Evolutionary conservation across 805 yeast species (phyloP).

Genomic region (Candida insectorum): DNA sequence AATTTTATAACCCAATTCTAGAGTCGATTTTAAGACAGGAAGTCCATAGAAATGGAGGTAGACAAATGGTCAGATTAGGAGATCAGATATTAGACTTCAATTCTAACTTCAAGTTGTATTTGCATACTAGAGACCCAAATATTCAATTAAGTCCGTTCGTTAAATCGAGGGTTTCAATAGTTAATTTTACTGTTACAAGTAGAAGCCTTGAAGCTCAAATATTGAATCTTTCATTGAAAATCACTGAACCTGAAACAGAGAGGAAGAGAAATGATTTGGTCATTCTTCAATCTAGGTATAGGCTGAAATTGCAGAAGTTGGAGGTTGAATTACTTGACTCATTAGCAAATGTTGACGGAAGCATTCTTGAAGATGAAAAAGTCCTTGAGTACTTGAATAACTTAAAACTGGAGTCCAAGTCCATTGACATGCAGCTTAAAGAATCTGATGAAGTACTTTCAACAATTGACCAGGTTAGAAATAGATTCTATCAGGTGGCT

Average conservation of each 20-base stretch:
- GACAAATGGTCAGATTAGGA: constrained; percentile 60
- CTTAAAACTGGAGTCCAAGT: constrained; percentile 59
- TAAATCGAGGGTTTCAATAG: constrained; percentile 55
- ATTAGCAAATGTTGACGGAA: constrained; percentile 55
- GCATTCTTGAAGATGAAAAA: constrained; percentile 64
- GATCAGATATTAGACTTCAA: constrained; percentile 64
- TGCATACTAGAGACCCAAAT: constrained; percentile 60
- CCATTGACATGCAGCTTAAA: constrained; percentile 49
- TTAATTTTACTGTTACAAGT: constrained; percentile 73
- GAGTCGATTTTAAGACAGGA: constrained; percentile 62
- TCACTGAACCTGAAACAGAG: constrained; percentile 67
- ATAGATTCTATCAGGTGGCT: constrained; percentile 53
- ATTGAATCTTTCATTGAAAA: constrained; percentile 51
- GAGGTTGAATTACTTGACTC: constrained; percentile 59
- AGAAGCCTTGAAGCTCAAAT: constrained; percentile 63
- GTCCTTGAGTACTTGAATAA: constrained; percentile 58
- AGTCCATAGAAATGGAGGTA: constrained; percentile 62
- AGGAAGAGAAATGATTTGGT: constrained; percentile 50
- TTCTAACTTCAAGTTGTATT: constrained; percentile 54
- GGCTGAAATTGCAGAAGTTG: constrained; percentile 47
- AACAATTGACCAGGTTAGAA: constrained; percentile 48
- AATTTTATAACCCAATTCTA: constrained; percentile 71
- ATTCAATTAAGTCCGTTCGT: constrained; percentile 50
- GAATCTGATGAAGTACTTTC: constrained; percentile 56
- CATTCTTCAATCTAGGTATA: constrained; percentile 57